Evolutionary conservation across 352 stramenopile species (phyloP).

Genomic region (Phytophthora tubulina): DNA sequence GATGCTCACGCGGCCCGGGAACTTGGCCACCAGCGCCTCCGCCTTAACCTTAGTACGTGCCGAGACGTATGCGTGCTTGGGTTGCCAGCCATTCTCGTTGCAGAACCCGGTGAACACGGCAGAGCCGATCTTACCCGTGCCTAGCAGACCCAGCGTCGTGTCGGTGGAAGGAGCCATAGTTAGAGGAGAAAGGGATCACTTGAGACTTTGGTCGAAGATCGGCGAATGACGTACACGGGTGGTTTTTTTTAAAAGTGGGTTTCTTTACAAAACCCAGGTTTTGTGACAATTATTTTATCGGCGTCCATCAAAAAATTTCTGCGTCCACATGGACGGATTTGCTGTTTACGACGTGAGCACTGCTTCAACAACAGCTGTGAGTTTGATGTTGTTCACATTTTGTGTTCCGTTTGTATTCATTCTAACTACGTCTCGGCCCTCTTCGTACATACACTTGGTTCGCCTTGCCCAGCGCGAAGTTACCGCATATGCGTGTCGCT

Average conservation of each 20-base stretch:
- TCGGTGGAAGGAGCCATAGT: constrained; percentile 63
- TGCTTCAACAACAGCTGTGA: neutral
- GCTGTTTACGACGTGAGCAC: neutral
- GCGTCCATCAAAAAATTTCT: constrained; percentile 5
- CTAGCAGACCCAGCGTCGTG: constrained; percentile 79
- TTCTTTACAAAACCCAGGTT: neutral
- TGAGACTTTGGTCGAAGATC: constrained; percentile 22
- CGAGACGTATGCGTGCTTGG: constrained; percentile 77
- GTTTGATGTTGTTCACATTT: constrained; percentile 24
- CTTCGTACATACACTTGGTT: constrained; percentile 34
- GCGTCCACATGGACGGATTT: neutral
- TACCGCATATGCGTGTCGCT: constrained; percentile 36
- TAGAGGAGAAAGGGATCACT: constrained; percentile 5
- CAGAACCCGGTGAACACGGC: constrained; percentile 87
- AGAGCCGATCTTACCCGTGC: constrained; percentile 90
- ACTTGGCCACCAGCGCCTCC: constrained; percentile 75
- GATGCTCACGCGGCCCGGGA: constrained; percentile 75
- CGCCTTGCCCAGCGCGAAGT: constrained; percentile 9
- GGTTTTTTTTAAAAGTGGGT: neutral
- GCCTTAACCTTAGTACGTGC: constrained; percentile 81
- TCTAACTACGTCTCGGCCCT: constrained; percentile 34
- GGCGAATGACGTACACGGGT: constrained; percentile 21
- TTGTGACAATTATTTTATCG: neutral
- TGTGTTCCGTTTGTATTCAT: constrained; percentile 29
- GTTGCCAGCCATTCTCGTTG: constrained; percentile 79